Base-by-base conservation (phyloP, 108 stramenopile genomes). In the Discostella stelligeroides region DNA sequence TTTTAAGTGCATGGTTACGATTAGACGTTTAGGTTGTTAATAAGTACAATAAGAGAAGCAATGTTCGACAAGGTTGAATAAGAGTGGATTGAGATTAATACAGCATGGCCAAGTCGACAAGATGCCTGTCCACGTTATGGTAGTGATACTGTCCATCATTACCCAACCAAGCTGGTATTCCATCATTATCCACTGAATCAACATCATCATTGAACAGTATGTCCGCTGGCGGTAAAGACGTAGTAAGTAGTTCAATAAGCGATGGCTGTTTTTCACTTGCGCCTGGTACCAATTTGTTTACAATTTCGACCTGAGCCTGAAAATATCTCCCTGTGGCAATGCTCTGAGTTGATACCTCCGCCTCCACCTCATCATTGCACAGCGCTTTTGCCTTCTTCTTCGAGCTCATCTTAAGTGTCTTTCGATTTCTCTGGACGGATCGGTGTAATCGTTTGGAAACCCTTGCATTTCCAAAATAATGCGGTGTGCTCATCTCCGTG, bases 141-240 rank as follows among this genome's bases (percentile, higher is more conserved):
- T 45, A 18, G 11, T 68, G 53, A 24, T 24, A 23, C 37, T 51
- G 25, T 42, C 67, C 67, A 28, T 41, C 53, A 47, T 68, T 55
- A 47, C 55, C 46, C 41, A 58, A 54, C 64, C 64, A 53, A 30
- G 63, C 63, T 21, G 37, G 53, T n/a, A 28, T 27, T 42, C 39
- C 45, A 21, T 41, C 25, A 14, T 58, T 55, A 7, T 58, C 67
- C 1, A 45, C 60, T 7, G 45, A 62, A 46, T 62, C 60, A 25
- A 62, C 60, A 62, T 67, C 38, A 29, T 72, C 70, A 55, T 62
- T 42, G n/a, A 72, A 72, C 21, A 72, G 70, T 39, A 72, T 49
- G 37, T 72, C 70, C 11, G 61, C 49, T 42, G 70, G 61, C n/a
- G 70, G 70, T 43, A 72, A 18, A 14, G 70, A 39, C 1, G 70